Percentiles rank a stretch among this genome's conserved stretches.
Evolutionary conservation across 441 rosid genomes (phyloP).

Genomic region (Adansonia madagascariensis): DNA sequence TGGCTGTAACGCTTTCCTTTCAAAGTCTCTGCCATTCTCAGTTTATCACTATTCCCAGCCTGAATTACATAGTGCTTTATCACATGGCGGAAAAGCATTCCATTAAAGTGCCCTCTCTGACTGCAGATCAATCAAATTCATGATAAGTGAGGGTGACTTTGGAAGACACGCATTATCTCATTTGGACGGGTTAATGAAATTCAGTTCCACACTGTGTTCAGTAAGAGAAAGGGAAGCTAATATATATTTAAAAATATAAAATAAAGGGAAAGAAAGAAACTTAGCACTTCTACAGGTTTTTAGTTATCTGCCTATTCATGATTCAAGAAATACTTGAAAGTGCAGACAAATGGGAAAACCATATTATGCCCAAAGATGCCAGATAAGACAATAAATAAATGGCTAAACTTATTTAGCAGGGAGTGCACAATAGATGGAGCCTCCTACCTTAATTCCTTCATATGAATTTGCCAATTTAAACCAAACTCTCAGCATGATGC

Average conservation of each 20-base stretch:
- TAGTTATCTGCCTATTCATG: neutral
- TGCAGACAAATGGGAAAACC: neutral
- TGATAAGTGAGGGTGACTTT: constrained; percentile 15
- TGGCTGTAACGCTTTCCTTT: constrained; percentile 48
- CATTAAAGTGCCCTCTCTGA: constrained; percentile 63
- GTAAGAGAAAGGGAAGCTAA: neutral
- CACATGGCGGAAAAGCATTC: constrained; percentile 55
- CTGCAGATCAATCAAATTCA: constrained; percentile 42
- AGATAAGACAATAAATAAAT: neutral
- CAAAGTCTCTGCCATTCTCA: constrained; percentile 48
- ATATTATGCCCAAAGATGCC: neutral
- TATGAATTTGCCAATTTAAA: neutral
- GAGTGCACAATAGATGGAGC: neutral
- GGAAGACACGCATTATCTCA: constrained; percentile 2
- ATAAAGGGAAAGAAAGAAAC: neutral
- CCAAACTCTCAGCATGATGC: constrained; percentile 6
- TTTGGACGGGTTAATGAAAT: constrained; percentile 6
- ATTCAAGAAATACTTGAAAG: neutral
- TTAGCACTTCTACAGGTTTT: neutral
- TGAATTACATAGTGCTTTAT: constrained; percentile 65
- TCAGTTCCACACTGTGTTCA: neutral
- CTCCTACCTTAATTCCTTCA: neutral
- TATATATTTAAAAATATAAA: neutral
- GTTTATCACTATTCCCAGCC: constrained; percentile 47
- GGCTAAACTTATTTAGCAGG: constrained; percentile 1